These are phyloP conservation scores for Fistulifera solaris DNA, from an alignment of 108 stramenopile species.

Conservation along the genomic window DNA sequence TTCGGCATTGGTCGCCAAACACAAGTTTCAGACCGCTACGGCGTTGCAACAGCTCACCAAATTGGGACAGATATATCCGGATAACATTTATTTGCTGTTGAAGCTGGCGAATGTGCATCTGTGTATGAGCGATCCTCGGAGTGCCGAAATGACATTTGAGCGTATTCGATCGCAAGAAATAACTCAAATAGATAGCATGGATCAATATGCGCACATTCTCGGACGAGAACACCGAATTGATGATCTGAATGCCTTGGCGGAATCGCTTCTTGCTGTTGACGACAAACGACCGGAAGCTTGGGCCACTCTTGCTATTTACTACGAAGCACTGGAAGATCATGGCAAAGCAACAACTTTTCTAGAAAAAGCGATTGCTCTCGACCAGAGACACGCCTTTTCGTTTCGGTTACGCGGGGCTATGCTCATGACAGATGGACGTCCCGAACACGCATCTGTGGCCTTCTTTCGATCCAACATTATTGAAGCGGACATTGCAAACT, in stretches of 20 bases:
- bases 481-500: conserved; percentile 49
- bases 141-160: conserved; percentile 40
- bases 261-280: conserved; percentile 54
- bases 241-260: conserved; percentile 50
- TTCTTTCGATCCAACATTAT: conserved; percentile 76
- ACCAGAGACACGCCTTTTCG: conserved; percentile 67
- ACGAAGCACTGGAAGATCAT: conserved; percentile 59
- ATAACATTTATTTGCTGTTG: conserved; percentile 58
- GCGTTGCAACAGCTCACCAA: conserved; percentile 45
- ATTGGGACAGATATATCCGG: conserved; percentile 52
- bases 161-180: conserved; percentile 38
- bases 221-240: conserved; percentile 33
- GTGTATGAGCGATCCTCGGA: conserved; percentile 47
- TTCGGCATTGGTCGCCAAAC: conserved; percentile 26
- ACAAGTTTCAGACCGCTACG: conserved; percentile 23
- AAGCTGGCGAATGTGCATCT: conserved; percentile 57
- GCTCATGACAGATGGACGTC: conserved; percentile 55
- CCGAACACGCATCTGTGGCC: conserved; percentile 65
- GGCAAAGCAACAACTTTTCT: conserved; percentile 65
- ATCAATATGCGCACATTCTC: conserved; percentile 64
- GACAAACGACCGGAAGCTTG: conserved; percentile 75
- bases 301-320: conserved; percentile 61
- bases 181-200: conserved; percentile 52
- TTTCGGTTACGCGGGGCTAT: conserved; percentile 65
- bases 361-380: conserved; percentile 69